Conservation (phyloP, 257 asterid genomes). For the Forsythia viridissima region DNA sequence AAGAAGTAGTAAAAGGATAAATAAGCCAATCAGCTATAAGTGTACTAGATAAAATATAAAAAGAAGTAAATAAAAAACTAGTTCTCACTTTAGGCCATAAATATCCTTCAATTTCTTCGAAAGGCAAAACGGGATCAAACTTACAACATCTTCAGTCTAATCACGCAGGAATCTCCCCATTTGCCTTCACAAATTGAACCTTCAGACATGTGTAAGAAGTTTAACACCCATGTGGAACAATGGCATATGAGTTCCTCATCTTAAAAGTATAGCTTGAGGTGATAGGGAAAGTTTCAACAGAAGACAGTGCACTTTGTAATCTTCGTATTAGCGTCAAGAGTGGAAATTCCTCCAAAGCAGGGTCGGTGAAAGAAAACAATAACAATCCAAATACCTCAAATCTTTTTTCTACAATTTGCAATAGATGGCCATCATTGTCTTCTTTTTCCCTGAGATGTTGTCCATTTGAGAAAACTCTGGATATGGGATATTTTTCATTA, state of each 20-base stretch:
- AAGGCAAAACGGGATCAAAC: constrained; percentile 75
- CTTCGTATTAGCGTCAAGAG: constrained; percentile 35
- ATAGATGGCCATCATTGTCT: too few relatives aligned
- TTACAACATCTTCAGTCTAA: constrained; percentile 53
- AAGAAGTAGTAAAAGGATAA: not conserved
- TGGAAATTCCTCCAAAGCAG: constrained; percentile 40
- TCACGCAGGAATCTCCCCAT: constrained; percentile 53
- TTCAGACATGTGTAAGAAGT: constrained; percentile 72
- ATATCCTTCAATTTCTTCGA: constrained; percentile 53
- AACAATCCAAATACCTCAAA: constrained; percentile 69
- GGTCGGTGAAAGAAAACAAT: constrained; percentile 44
- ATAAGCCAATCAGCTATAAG: constrained; percentile 10
- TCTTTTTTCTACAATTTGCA: constrained; percentile 38
- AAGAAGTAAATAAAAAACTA: constrained; percentile 18
- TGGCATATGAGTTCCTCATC: constrained; percentile 64
- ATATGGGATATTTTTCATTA: too few relatives aligned
- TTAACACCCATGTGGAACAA: constrained; percentile 67
- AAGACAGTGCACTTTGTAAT: constrained; percentile 45
- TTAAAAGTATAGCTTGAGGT: constrained; percentile 45
- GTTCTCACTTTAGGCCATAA: constrained; percentile 28
- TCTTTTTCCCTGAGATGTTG: too few relatives aligned
- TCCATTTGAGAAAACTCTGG: too few relatives aligned
- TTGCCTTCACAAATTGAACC: constrained; percentile 70
- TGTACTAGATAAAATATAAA: too few relatives aligned
- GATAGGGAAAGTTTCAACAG: constrained; percentile 77